phyloP scores from a whole-genome alignment of 345 rosid species.

The Stellera chamaejasme region DNA sequence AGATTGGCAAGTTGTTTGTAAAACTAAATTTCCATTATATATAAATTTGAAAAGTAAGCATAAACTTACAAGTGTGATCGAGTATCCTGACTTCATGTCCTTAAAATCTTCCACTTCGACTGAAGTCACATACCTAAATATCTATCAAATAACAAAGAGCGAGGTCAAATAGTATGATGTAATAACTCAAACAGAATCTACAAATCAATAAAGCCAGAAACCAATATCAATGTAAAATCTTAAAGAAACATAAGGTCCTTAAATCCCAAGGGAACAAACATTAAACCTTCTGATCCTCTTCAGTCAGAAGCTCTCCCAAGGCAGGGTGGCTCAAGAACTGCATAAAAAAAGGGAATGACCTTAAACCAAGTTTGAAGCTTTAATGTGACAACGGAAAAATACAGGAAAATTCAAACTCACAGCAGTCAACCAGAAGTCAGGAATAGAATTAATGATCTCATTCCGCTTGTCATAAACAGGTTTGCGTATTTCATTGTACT shows the following conservation, averaged over 20 bases:
- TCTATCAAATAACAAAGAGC: conserved; percentile 27
- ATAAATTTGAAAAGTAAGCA: not conserved
- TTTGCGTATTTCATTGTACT: conserved; percentile 68
- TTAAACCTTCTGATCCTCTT: conserved; percentile 90
- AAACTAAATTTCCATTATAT: no score
- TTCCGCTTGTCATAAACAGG: conserved; percentile 83
- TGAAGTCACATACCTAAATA: conserved; percentile 59
- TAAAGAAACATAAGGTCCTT: not conserved
- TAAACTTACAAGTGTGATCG: conserved; percentile 73
- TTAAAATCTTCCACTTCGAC: conserved; percentile 84
- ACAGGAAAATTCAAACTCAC: conserved; percentile 30
- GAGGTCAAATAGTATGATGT: not conserved
- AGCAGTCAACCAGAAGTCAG: conserved; percentile 93
- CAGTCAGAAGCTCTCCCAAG: conserved; percentile 67
- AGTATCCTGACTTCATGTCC: conserved; percentile 87
- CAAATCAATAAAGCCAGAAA: not conserved
- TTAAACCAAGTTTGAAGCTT: not conserved
- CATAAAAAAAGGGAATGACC: conserved; percentile 5
- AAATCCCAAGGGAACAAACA: not conserved
- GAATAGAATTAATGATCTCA: conserved; percentile 65
- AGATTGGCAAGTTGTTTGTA: no score
- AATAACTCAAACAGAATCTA: conserved; percentile 1
- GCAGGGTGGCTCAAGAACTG: conserved; percentile 91
- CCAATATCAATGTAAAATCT: not conserved
- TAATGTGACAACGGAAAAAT: not conserved